These are phyloP conservation scores for Aspergillus nanangensis DNA, from an alignment of 495 filamentous ascomycete genomes.

Conservation along the genomic window DNA sequence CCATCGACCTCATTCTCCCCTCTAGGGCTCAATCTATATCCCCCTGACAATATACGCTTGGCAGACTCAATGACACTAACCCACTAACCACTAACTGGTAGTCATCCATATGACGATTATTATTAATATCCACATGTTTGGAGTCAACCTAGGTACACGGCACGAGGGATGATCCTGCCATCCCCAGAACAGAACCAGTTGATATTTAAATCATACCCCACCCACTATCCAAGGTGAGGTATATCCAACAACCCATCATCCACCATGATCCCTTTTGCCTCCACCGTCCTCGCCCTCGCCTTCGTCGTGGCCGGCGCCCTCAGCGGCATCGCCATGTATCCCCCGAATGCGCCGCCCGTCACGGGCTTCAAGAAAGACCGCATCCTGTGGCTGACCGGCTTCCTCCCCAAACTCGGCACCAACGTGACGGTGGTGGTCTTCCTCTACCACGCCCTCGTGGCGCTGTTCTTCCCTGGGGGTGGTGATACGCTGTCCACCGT, in stretches of 20 bases:
- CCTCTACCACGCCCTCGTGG: constrained; percentile 27
- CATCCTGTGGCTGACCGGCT: constrained; percentile 7
- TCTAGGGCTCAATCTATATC: too few species aligned
- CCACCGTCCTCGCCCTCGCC: constrained; percentile 9
- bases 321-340: constrained; percentile 12
- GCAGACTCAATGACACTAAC: too few species aligned
- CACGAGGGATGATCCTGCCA: too few species aligned
- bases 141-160: too few species aligned
- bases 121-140: too few species aligned
- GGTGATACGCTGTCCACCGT: constrained; percentile 6
- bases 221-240: too few species aligned
- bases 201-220: too few species aligned
- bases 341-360: constrained; percentile 15
- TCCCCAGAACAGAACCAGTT: too few species aligned
- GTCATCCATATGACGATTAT: background rate
- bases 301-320: constrained; percentile 16
- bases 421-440: constrained; percentile 5
- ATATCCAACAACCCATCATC: too few species aligned
- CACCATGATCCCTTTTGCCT: background rate
- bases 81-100: too few species aligned
- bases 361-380: constrained; percentile 11
- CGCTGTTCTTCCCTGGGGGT: constrained; percentile 9
- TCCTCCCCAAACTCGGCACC: constrained; percentile 4
- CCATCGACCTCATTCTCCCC: too few species aligned
- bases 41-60: too few species aligned